Evolutionary conservation across 78 protist species (phyloP), one percentile per base, ranked within the genome.

Genomic region (Polysphondylium violaceum): DNA sequence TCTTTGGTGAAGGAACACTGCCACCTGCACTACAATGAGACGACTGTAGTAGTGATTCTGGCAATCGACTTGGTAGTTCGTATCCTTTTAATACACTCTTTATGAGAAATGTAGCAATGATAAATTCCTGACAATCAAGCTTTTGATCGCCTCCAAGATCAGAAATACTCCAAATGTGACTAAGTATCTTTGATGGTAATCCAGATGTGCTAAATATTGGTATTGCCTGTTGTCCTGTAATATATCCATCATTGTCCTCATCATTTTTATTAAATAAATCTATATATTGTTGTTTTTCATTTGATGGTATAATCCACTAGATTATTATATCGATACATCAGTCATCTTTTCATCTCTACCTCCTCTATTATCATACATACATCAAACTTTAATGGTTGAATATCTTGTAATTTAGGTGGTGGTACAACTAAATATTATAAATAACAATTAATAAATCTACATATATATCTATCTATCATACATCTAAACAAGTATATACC

Each of bases 91-190:
- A 25, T 17, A 69, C 64, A 16, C 74, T 58, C 14, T 67, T 74
- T 44, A 83, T 83, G 40, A 83, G 51, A 56, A 69, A 83, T 7
- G 91, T 58, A 21, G 91, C 91, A 59, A 83, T 69, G n/a, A 83
- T 83, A 58, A 83, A 83, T 19, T 83, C 91, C 33, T 83, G 91
- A 58, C 91, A 83, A 69, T 83, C 91, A 3, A 83, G 53, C 44
- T 58, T 68, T 31, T 59, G 67, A 41, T 83, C 91, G 17, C 51
- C 53, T 12, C 61, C 36, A 23, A 69, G 27, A 69, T 83, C 91
- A 5, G 91, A 67, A 17, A 83, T 56, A 56, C 47, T 41, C 91
- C 91, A 83, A 43, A 83, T 83, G 29, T 67, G 79, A 44, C 79
- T 53, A 6, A 83, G 50, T 17, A 69, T 44, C 29, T 83, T 83